These are phyloP conservation scores for Cyberlindnera americana DNA, from an alignment of 805 yeast species.

Conservation along the genomic window DNA sequence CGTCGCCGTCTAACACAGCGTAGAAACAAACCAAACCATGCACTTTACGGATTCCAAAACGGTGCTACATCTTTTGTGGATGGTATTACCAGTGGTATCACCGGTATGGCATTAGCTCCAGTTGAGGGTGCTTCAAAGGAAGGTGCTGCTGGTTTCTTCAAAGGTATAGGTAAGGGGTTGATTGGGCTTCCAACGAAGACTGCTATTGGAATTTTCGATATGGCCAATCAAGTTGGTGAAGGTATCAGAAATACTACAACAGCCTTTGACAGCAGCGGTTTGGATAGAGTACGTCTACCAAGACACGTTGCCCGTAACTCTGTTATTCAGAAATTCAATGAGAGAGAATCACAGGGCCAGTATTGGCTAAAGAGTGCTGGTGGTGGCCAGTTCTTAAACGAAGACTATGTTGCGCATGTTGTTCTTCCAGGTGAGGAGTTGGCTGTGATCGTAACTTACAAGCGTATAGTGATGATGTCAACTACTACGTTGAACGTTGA, in stretches of 20 bases:
- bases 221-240: conserved; percentile 89
- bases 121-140: conserved; percentile 83
- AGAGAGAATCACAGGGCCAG: conserved; percentile 91
- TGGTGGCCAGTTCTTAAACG: conserved; percentile 73
- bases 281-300: conserved; percentile 80
- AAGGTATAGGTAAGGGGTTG: conserved; percentile 92
- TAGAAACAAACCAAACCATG: conserved; percentile 79
- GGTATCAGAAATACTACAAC: conserved; percentile 93
- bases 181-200: conserved; percentile 96
- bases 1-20: conserved; percentile 70
- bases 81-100: conserved; percentile 80
- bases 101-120: conserved; percentile 90
- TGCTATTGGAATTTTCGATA: conserved; percentile 89
- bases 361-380: conserved; percentile 81
- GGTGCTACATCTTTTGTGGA: conserved; percentile 90
- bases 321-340: conserved; percentile 68
- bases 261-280: conserved; percentile 73
- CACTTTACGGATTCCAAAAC: conserved; percentile 73
- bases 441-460: conserved; percentile 72
- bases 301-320: conserved; percentile 69
- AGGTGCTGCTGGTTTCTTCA: conserved; percentile 90
- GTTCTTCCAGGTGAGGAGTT: conserved; percentile 77
- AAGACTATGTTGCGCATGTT: conserved; percentile 81
- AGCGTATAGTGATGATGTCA: conserved; percentile 63
- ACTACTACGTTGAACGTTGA: conserved; percentile 55